A percentile compares a stretch with the other conserved stretches of the same genome.
Evolutionary conservation across 176 grass and related monocot species (phyloP).

Genomic region (Alloteropsis semialata): DNA sequence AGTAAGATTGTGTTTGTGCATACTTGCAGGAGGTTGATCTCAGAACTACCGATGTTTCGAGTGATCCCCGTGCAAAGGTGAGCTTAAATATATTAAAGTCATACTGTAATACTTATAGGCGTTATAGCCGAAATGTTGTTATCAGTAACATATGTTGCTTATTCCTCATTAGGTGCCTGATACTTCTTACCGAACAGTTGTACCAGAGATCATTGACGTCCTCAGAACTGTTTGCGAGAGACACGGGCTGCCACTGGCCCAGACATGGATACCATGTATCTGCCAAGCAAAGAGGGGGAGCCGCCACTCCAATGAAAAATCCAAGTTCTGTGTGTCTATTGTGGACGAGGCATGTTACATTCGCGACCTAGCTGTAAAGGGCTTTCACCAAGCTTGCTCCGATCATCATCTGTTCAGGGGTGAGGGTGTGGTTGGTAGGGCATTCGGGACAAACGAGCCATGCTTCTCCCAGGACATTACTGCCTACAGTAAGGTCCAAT

Average conservation of each 20-base stretch:
- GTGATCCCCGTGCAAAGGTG: conserved; percentile 54
- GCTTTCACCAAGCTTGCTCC: conserved; percentile 89
- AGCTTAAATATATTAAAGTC: conserved; percentile 11
- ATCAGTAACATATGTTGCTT: conserved; percentile 20
- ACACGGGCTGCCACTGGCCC: conserved; percentile 73
- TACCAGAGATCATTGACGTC: conserved; percentile 64
- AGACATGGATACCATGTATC: conserved; percentile 86
- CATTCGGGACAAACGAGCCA: conserved; percentile 80
- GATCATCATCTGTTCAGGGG: conserved; percentile 96
- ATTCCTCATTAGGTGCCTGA: conserved; percentile 51
- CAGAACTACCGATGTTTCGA: conserved; percentile 50
- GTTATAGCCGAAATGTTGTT: background rate
- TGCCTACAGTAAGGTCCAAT: conserved; percentile 59
- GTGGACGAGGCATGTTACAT: conserved; percentile 73
- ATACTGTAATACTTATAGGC: background rate
- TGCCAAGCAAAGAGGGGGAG: conserved; percentile 67
- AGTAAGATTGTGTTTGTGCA: conserved; percentile 2
- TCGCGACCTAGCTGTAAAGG: conserved; percentile 34
- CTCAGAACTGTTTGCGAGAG: conserved; percentile 64
- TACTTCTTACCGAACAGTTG: conserved; percentile 50
- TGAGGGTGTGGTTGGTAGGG: conserved; percentile 77
- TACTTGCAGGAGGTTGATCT: conserved; percentile 87
- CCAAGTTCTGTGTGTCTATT: conserved; percentile 73
- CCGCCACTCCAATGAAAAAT: conserved; percentile 74
- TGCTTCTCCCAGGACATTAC: conserved; percentile 70